Percentiles rank a stretch among this genome's conserved stretches.
phyloP scores from a whole-genome alignment of 2,329 filamentous ascomycete genomes.

The Alternaria gaisen region DNA sequence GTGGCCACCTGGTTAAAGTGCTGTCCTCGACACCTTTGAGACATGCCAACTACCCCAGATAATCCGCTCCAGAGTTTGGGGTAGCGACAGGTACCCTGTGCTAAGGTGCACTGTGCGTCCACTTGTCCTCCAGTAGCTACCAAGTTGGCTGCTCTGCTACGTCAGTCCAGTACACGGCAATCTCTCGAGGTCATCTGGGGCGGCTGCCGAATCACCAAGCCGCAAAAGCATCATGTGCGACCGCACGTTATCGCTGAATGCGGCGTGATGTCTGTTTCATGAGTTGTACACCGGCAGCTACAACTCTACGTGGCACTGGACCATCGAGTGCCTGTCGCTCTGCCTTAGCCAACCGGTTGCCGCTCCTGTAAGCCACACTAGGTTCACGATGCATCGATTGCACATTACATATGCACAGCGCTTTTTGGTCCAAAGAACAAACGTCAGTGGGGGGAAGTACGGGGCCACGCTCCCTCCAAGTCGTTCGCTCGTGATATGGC shows the following conservation, averaged over 20 bases:
- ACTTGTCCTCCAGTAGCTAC: slow-evolving; percentile 24
- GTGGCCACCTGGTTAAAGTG: slow-evolving; percentile 22
- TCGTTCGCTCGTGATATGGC: slow-evolving; percentile 26
- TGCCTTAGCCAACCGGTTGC: slow-evolving; percentile 4
- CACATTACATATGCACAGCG: slow-evolving; percentile 4
- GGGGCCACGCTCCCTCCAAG: not conserved
- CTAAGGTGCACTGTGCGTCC: slow-evolving; percentile 25
- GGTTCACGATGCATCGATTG: slow-evolving; percentile 17
- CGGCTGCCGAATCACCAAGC: slow-evolving; percentile 44
- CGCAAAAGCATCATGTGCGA: slow-evolving; percentile 50
- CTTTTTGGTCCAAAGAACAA: slow-evolving; percentile 6
- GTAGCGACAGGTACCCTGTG: slow-evolving; percentile 31
- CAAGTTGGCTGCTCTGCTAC: slow-evolving; percentile 34
- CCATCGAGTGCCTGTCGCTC: slow-evolving; percentile 23
- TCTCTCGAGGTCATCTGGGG: slow-evolving; percentile 49
- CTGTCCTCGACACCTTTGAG: slow-evolving; percentile 20
- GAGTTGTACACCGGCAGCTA: slow-evolving; percentile 50
- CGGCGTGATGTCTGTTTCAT: slow-evolving; percentile 52
- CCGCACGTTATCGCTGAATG: slow-evolving; percentile 33
- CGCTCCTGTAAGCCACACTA: slow-evolving; percentile 19
- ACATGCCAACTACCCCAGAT: slow-evolving; percentile 32
- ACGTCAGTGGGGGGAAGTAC: not conserved
- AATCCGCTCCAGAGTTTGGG: slow-evolving; percentile 25
- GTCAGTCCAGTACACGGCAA: slow-evolving; percentile 39
- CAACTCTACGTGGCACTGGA: slow-evolving; percentile 34